phyloP scores from a whole-genome alignment of 345 rosid genomes.

The Odontarrhena argentea region DNA sequence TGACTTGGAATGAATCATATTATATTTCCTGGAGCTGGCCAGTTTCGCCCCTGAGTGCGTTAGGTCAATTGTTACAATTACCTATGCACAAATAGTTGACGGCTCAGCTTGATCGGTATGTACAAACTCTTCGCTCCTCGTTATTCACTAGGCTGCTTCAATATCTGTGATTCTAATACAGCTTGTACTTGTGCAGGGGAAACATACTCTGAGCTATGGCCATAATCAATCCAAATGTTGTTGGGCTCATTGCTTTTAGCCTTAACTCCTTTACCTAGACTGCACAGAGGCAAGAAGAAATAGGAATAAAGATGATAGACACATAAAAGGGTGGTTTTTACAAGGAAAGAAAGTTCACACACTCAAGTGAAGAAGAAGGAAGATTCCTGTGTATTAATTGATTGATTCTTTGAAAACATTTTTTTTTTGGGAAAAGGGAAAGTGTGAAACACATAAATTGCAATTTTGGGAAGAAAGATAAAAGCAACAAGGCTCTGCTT shows the following conservation, averaged over 20 bases:
- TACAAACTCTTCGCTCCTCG: conserved; percentile 12
- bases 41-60: conserved; percentile 26
- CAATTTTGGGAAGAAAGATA: conserved; percentile 23
- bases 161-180: conserved; percentile 13
- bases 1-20: conserved; percentile 24
- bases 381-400: conserved; percentile 30
- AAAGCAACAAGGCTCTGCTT: conserved; percentile 28
- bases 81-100: conserved; percentile 35
- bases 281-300: conserved; percentile 34
- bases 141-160: conserved; percentile 2
- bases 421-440: conserved; percentile 22
- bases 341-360: conserved; percentile 19
- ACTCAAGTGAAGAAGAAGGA: conserved; percentile 10
- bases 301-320: conserved; percentile 34
- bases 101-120: conserved; percentile 41
- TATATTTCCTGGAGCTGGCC: conserved; percentile 26
- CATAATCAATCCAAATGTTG: conserved; percentile 19
- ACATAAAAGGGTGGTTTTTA: conserved; percentile 24
- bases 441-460: conserved; percentile 21
- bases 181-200: conserved; percentile 31
- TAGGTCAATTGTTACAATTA: conserved; percentile 23
- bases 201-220: conserved; percentile 35
- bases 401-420: conserved; percentile 33
- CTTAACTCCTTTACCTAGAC: conserved; percentile 27
- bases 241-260: conserved; percentile 29